Conservation (phyloP, 352 stramenopile genomes). For the Phytophthora constricta region DNA sequence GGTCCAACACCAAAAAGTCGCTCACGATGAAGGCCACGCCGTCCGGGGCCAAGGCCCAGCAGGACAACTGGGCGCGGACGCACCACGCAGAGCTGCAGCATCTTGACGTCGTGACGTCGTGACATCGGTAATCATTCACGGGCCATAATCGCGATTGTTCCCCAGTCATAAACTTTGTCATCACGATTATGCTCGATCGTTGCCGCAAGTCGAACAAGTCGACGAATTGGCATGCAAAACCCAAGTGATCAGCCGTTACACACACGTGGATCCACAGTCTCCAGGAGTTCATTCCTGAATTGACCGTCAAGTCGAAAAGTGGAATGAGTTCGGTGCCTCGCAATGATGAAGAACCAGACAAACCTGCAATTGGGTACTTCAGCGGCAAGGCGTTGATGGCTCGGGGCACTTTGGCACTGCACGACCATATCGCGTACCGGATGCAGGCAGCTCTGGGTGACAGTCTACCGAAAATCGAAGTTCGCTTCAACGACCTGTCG, state of each 20-base stretch:
- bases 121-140: no score
- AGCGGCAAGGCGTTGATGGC: constrained; percentile 29
- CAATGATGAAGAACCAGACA: constrained; percentile 12
- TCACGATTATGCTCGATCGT: constrained; percentile 6
- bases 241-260: constrained; percentile 25
- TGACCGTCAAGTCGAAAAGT: constrained; percentile 4
- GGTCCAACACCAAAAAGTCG: background rate
- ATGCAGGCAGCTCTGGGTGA: constrained; percentile 38
- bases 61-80: background rate
- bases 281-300: constrained; percentile 18
- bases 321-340: background rate
- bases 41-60: background rate
- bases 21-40: background rate
- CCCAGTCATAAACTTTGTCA: constrained; percentile 7
- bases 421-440: constrained; percentile 32
- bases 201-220: no score
- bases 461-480: constrained; percentile 42
- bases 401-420: constrained; percentile 35
- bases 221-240: constrained; percentile 26
- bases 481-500: constrained; percentile 48
- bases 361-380: constrained; percentile 19
- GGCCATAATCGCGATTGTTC: background rate
- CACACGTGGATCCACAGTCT: background rate
- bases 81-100: background rate
- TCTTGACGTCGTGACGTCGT: no score